Percentiles rank a stretch among this genome's conserved stretches.
Conservation (phyloP, 73 alveolate genomes). For the Paramecium tetraurelia region DNA sequence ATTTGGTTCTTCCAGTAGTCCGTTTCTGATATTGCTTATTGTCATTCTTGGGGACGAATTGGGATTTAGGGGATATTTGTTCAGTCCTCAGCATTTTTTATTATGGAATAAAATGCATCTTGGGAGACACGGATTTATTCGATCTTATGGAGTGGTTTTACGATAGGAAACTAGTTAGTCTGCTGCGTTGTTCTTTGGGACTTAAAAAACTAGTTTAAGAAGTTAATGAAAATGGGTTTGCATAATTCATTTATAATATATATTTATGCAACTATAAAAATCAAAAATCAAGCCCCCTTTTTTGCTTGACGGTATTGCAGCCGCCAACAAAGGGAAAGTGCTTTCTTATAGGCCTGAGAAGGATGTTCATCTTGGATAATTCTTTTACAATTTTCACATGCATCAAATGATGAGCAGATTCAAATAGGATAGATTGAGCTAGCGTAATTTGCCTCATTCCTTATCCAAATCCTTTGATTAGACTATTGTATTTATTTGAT, state of each 20-base stretch:
- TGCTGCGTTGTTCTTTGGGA: background rate
- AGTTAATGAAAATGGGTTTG: background rate
- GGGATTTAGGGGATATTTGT: background rate
- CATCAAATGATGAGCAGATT: background rate
- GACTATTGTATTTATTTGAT: background rate
- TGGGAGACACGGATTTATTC: background rate
- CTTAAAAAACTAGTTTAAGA: background rate
- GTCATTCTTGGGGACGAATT: background rate
- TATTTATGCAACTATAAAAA: background rate
- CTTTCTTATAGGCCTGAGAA: background rate
- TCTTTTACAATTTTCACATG: background rate
- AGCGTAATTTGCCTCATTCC: background rate
- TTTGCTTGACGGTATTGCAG: background rate
- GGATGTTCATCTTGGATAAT: background rate
- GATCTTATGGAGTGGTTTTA: background rate
- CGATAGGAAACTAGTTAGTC: background rate
- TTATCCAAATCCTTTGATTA: background rate
- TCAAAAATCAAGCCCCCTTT: slow-evolving; percentile 2
- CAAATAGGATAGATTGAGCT: background rate
- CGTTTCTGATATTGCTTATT: background rate
- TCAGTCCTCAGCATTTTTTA: background rate
- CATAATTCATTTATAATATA: background rate
- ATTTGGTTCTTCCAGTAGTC: background rate
- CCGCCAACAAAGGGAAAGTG: background rate
- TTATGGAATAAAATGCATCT: background rate